Base-by-base conservation (phyloP, 2,329 filamentous ascomycete species). In the Penicillium nordicum region DNA sequence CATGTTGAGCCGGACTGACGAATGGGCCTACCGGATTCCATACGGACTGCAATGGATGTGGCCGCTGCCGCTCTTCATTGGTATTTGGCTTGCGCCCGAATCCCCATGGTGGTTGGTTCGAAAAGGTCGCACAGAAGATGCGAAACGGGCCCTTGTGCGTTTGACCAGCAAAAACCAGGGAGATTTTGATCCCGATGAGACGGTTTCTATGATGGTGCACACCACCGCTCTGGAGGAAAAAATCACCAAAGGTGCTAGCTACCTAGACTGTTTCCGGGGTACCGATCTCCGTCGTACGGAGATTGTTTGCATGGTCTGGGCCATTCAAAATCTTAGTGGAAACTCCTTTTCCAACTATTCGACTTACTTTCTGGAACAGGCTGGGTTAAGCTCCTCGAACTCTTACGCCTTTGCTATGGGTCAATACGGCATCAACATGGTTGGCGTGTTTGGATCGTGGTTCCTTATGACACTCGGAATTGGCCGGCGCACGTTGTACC, bases 121-220 rank as follows among this genome's bases (percentile, higher is more conserved):
- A 10, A 77, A 74, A 58, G 77, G 76, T 2, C 72, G 73, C 11
- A 70, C 75, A 0, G 72, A 77, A n/a, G 76, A 80, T 32, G 79
- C 79, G 21, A 80, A 80, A 63, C 72, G 71, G 47, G 59, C 74
- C 5, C 63, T 77, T 27, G 62, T 70, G 47, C 69, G 77, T 55
- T 62, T 86, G 55, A 81, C 82, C 4, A 75, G 74, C 64, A 47
- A 71, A 14, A 67, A 72, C 8, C 61, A 65, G 2, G 87, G 84
- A 0, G 82, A 88, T 58, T 92, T 94, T 65, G 84, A 95, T 67
- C 84, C 88, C 11, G 88, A 95, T 60, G 90, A 94, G 75, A 94
- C 90, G 0, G 80, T 96, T 48, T 87, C 89, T 66, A 95, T 96
- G 90, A 96, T 96, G 89, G 85, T 91, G 1, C 90, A 95, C 69